Evolutionary conservation across 345 rosid species (phyloP).

Genomic region (Populus pruinosa): DNA sequence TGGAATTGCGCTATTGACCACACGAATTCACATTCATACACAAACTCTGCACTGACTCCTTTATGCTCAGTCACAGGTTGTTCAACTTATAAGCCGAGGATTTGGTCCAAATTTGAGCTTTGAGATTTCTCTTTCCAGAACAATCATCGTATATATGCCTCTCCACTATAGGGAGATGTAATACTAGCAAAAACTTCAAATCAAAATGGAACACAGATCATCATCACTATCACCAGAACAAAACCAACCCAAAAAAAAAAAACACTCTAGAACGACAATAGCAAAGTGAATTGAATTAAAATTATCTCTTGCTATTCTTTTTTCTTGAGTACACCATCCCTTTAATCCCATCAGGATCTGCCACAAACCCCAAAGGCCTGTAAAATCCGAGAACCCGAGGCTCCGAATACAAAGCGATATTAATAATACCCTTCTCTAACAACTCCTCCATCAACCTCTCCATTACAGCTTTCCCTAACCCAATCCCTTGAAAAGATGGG

Average conservation of each 20-base stretch:
- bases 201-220: too few relatives aligned
- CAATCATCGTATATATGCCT: not conserved
- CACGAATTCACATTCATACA: not conserved
- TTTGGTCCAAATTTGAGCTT: not conserved
- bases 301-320: slow-evolving; percentile 38
- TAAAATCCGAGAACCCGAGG: slow-evolving; percentile 90
- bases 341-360: slow-evolving; percentile 88
- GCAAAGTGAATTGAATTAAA: not conserved
- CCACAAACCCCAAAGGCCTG: slow-evolving; percentile 79
- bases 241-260: not conserved
- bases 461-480: slow-evolving; percentile 85
- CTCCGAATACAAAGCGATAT: slow-evolving; percentile 81
- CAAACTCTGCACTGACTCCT: not conserved
- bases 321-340: slow-evolving; percentile 86
- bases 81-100: too few relatives aligned
- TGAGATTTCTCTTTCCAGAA: not conserved
- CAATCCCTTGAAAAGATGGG: slow-evolving; percentile 76
- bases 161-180: not conserved
- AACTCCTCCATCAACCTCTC: slow-evolving; percentile 69
- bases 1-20: not conserved
- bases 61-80: too few relatives aligned
- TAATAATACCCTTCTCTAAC: slow-evolving; percentile 53
- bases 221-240: not conserved
- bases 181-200: not conserved
- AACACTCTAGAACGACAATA: not conserved